These are phyloP conservation scores for Rhypophila decipiens DNA, from an alignment of 495 filamentous ascomycete genomes.

Conservation along the genomic window DNA sequence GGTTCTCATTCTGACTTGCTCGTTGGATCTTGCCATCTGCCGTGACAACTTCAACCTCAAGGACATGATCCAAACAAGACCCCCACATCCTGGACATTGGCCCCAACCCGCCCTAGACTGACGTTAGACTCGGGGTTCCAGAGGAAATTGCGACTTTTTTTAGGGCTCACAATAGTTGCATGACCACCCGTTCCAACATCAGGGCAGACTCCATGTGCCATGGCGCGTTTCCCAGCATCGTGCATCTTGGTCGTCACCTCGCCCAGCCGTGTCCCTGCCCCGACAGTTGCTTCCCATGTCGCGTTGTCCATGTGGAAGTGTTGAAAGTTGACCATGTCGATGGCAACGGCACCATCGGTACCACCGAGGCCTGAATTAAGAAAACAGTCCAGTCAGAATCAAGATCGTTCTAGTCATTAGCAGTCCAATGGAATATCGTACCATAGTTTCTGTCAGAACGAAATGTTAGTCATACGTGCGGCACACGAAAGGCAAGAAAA, in stretches of 20 bases:
- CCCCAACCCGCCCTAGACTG: conserved; percentile 42
- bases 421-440: conserved; percentile 4
- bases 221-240: conserved; percentile 54
- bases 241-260: conserved; percentile 55
- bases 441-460: conserved; percentile 25
- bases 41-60: conserved; percentile 55
- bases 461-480: too few species aligned
- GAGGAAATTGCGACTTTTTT: conserved; percentile 1
- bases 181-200: conserved; percentile 67
- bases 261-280: conserved; percentile 56
- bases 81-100: conserved; percentile 54
- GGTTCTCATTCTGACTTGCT: conserved; percentile 43
- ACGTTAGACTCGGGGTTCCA: too few species aligned
- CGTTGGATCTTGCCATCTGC: conserved; percentile 51
- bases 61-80: conserved; percentile 43
- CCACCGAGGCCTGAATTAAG: conserved; percentile 41
- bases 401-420: too few species aligned
- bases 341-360: conserved; percentile 48
- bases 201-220: conserved; percentile 62
- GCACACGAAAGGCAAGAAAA: too few species aligned
- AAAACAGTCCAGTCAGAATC: too few species aligned
- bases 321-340: conserved; percentile 52
- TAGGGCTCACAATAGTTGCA: conserved; percentile 45
- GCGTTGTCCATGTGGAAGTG: conserved; percentile 45
- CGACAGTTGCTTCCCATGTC: conserved; percentile 57